Conservation (phyloP, 768 basidiomycete genomes). For the Suillus subluteus region DNA sequence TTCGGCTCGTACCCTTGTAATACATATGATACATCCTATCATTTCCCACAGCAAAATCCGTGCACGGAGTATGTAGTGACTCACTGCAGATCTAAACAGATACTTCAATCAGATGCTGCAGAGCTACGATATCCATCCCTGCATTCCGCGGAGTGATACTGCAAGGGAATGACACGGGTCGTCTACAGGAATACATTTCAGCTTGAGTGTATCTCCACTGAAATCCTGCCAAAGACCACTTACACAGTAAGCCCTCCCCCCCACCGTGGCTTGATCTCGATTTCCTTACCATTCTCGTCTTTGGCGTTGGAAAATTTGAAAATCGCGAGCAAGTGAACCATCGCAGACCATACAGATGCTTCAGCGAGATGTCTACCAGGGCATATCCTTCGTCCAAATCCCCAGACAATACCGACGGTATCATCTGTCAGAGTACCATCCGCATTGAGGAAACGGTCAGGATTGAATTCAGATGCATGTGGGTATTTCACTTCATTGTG, state of each 20-base stretch:
- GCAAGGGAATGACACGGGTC: neutral
- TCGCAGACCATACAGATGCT: constrained; percentile 26
- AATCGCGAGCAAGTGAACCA: constrained; percentile 22
- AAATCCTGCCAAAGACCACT: constrained; percentile 8
- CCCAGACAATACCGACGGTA: constrained; percentile 20
- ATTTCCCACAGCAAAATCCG: neutral
- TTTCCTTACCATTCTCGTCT: constrained; percentile 25
- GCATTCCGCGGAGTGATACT: neutral
- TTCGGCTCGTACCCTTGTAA: too few species aligned
- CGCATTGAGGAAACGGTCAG: constrained; percentile 43
- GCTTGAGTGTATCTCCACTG: neutral
- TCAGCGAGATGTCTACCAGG: constrained; percentile 32
- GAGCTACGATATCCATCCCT: neutral
- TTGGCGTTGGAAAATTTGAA: constrained; percentile 22
- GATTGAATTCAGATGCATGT: constrained; percentile 40
- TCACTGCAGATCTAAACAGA: neutral
- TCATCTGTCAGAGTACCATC: constrained; percentile 24
- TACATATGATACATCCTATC: too few species aligned
- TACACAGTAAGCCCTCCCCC: constrained; percentile 16
- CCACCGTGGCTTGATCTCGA: constrained; percentile 21
- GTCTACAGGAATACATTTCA: neutral
- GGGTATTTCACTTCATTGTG: constrained; percentile 38
- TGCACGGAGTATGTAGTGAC: neutral
- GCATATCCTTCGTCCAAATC: constrained; percentile 36
- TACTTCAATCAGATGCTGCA: neutral